Evolutionary conservation across 1,284 basidiomycete species (phyloP), one percentile per base, ranked within the genome.

Genomic region (Coniophora puteana): DNA sequence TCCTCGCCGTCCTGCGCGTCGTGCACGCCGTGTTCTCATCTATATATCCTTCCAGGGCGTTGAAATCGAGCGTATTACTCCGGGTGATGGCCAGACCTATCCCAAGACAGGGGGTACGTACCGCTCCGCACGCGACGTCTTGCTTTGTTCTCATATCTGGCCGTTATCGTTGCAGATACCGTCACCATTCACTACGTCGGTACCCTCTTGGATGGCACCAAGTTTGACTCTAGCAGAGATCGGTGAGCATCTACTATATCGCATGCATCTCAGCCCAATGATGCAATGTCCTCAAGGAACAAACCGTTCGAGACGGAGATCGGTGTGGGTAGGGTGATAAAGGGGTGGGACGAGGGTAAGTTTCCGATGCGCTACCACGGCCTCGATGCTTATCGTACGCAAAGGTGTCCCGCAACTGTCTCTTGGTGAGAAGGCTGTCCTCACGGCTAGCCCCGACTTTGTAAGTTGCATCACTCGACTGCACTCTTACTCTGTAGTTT

Each of bases 261-360:
- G 27, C 26, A 8, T 17, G 25, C 23, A 14, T 6, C 12, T 29
- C 1, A 10, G 21, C 8, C 24, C 13, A 24, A 28, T 47, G 40
- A 57, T 48, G 40, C 43, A 26, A 16, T 25, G 34, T 39, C 5
- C 22, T 26, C 27, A 86, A n/a, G 84, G 37, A 64, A 66, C 0
- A 8, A 8, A 0, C 80, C 89, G 3, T 93, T 93, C 64, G 60
- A 69, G 55, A 90, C 87, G 17, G 59, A 74, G 56, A 93, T 94
- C 51, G 89, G 88, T 41, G 71, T 82, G 33, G 85, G 84, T 26
- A 81, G 81, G 61, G 89, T 93, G 41, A 93, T 93, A 67, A 83
- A 75, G 61, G 91, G 90, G 30, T 94, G 91, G 91, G 90, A 94
- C 58, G 89, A 93, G 66, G 89, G 90, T 88, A 56, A 59, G 72